These are phyloP conservation scores for Penicillium odoratum DNA, from an alignment of 495 filamentous ascomycete species.

Conservation along the genomic window DNA sequence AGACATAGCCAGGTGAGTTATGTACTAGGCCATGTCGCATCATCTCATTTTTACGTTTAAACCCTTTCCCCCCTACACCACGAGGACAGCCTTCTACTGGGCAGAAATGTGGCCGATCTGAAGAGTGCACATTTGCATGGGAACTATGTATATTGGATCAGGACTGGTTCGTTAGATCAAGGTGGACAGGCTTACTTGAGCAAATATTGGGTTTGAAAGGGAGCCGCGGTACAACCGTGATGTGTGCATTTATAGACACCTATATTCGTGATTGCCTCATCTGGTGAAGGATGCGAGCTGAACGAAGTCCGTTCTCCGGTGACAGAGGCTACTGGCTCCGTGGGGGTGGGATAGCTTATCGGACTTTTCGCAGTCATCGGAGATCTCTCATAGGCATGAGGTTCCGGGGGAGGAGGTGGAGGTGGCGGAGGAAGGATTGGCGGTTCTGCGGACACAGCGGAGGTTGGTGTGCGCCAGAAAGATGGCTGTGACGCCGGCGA, in stretches of 20 bases:
- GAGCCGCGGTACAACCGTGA: conserved; percentile 74
- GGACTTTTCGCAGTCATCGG: conserved; percentile 38
- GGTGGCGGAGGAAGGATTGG: conserved; percentile 6
- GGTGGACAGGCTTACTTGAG: conserved; percentile 59
- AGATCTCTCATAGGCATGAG: conserved; percentile 25
- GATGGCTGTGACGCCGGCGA: conserved; percentile 38
- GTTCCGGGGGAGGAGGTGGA: conserved; percentile 8
- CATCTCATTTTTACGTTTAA: conserved; percentile 99
- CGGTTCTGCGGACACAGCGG: conserved; percentile 25
- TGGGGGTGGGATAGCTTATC: conserved; percentile 45
- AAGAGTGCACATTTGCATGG: conserved; percentile 96
- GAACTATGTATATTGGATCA: conserved; percentile 56
- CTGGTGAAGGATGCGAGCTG: conserved; percentile 23
- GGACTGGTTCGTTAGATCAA: neutral
- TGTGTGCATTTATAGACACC: conserved; percentile 62
- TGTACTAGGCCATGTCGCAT: conserved; percentile 95
- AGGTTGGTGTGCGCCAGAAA: conserved; percentile 29
- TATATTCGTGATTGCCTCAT: conserved; percentile 21
- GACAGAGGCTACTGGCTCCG: conserved; percentile 30
- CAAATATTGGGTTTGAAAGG: conserved; percentile 91
- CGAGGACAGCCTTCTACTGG: conserved; percentile 77
- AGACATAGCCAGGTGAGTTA: conserved; percentile 93
- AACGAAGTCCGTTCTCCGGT: conserved; percentile 28
- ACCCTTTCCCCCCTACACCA: conserved; percentile 83
- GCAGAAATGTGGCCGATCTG: conserved; percentile 88